Base-by-base conservation (phyloP, 345 rosid genomes). In the Stellera chamaejasme region DNA sequence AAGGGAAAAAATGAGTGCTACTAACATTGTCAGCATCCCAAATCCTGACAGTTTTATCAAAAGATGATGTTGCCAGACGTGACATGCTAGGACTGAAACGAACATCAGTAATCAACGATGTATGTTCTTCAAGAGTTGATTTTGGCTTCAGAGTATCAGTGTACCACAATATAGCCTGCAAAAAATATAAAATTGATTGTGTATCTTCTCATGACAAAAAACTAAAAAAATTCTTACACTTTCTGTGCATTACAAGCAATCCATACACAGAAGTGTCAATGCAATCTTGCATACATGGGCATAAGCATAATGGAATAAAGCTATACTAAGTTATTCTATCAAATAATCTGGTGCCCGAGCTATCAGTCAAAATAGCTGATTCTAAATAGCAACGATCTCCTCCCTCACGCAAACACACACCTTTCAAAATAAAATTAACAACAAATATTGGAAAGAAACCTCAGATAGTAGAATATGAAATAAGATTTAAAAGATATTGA, bases 11-110 rank as follows among this genome's bases (percentile, higher is more conserved):
- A n/a, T 45, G 14, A 28, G 45, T 27, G 63, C 13, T 56, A 73
- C 79, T 77, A 13, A 81, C 91, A 61, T 79, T 81, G 58, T 84
- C 78, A 59, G 65, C 68, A 56, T 82, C 84, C 93, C 93, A 85
- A 53, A 85, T 71, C 77, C 80, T 74, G 59, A 85, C 86, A 64
- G 84, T 78, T 79, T 56, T 66, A 68, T 85, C 93, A 56, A 81
- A 86, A 11, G 93, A 82, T 48, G 87, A 75, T 27, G 88, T 82
- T 51, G 88, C 88, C 41, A 85, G 68, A 39, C 82, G 58, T 12
- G 80, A 75, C 74, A 76, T 71, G 61, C 72, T 76, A 63, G 88
- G 70, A 64, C 88, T 75, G 72, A 82, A 85, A 57, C 88, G 86
- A 28, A 79, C 84, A 73, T 80, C 88, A 43, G 86, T 85, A 51